These are phyloP conservation scores for Colletotrichum plurivorum DNA, from an alignment of 2,329 filamentous ascomycete genomes.

Conservation along the genomic window DNA sequence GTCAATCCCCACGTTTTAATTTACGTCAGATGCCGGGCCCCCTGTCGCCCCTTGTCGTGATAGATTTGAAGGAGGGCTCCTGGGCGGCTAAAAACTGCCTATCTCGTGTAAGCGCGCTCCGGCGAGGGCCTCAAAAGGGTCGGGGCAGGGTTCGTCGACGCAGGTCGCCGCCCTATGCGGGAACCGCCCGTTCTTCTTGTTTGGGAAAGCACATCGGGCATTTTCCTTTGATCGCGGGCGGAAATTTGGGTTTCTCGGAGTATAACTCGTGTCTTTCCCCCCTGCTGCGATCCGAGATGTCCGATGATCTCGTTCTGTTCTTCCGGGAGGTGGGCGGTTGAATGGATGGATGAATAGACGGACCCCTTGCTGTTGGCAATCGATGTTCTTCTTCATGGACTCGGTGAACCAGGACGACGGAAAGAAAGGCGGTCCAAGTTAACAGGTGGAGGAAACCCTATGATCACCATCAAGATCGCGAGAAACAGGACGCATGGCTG, in stretches of 20 bases:
- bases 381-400: too few species aligned
- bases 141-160: background rate
- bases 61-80: slow-evolving; percentile 2
- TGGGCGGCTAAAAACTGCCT: background rate
- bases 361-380: too few species aligned
- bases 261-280: background rate
- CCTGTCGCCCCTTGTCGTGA: background rate
- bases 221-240: slow-evolving; percentile 2
- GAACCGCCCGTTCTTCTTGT: background rate
- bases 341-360: too few species aligned
- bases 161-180: slow-evolving; percentile 1
- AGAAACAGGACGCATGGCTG: too few species aligned
- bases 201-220: slow-evolving; percentile 14
- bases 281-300: background rate
- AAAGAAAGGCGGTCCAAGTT: too few species aligned
- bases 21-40: slow-evolving; percentile 17
- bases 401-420: too few species aligned
- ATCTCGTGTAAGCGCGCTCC: background rate
- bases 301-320: too few species aligned
- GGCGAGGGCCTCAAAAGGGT: background rate
- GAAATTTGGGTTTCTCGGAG: background rate
- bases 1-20: slow-evolving; percentile 21
- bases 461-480: too few species aligned
- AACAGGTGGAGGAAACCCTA: too few species aligned
- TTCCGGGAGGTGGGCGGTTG: too few species aligned